Base-by-base conservation (phyloP, 1,284 basidiomycete species). In the Cerioporus squamosus region DNA sequence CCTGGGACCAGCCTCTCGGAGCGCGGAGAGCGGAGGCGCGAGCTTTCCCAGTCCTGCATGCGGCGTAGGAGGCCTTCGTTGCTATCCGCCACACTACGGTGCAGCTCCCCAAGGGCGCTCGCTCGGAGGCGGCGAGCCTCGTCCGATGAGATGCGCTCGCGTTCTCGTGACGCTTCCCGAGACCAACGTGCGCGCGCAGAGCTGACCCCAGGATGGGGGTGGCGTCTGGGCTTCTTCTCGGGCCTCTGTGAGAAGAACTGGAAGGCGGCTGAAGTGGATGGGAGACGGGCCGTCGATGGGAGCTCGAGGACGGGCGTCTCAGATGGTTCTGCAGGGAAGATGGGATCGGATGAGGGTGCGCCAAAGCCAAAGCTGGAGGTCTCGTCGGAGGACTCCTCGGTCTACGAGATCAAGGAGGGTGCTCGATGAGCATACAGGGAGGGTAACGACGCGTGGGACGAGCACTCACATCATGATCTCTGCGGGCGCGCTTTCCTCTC, bases 21-120 rank as follows among this genome's bases (percentile, higher is more conserved):
- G 39, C 76, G 73, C 17, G 72, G 68, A 43, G 74, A 70, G 66
- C 74, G 73, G 42, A 78, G 78, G 51, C 83, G 76, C 29, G 77
- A 76, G 50, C 77, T 73, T 69, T 90, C 88, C 68, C 83, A 86
- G 62, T 88, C 84, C 55, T 85, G 85, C 88, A 90, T 90, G 54
- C 86, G 84, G 54, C 77, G 80, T n/a, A 90, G 80, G 47, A 90
- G 78, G 14, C 84, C 82, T 65, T 90, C 87, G 26, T 84, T 86
- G 61, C 77, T 83, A 64, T 88, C 83, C 38, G 77, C 75, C 23
- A 90, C 77, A 59, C 81, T 87, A 65, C 80, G 77, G 49, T 79
- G 83, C 33, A 90, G 78, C 62, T 89, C 86, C 69, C 79, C 79
- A 63, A 89, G 87, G 5, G 88, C 88, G 58, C 77, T 77, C 1